Percentiles rank a stretch among this genome's conserved stretches.
Conservation (phyloP, 306 rosid species). For the Rubus parviflorus region DNA sequence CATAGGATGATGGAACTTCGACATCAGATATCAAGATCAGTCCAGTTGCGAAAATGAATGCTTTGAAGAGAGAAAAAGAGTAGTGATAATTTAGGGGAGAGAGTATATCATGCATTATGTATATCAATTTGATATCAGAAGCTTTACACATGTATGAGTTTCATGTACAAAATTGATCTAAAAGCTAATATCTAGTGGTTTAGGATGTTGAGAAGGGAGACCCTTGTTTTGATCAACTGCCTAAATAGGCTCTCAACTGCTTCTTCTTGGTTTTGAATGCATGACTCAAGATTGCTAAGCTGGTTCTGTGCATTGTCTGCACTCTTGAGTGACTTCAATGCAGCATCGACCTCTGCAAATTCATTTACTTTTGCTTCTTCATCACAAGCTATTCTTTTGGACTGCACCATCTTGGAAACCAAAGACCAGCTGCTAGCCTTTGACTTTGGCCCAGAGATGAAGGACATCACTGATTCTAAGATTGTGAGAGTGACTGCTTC, state of each 20-base stretch:
- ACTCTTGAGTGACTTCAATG: background rate
- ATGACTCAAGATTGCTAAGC: constrained; percentile 16
- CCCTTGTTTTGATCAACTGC: constrained; percentile 41
- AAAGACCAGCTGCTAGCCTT: constrained; percentile 29
- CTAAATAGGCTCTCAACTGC: constrained; percentile 20
- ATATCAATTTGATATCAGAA: background rate
- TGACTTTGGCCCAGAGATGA: constrained; percentile 26
- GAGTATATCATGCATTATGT: background rate
- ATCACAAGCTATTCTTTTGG: background rate
- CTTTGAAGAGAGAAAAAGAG: background rate
- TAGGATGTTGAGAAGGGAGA: constrained; percentile 39
- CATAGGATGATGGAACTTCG: background rate
- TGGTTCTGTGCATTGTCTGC: constrained; percentile 5
- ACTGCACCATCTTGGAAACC: constrained; percentile 23
- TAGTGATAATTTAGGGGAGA: background rate
- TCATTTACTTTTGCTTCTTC: constrained; percentile 9
- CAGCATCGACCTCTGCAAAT: constrained; percentile 17
- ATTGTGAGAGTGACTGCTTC: constrained; percentile 22
- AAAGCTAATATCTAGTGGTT: constrained; percentile 17
- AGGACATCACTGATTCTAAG: constrained; percentile 35
- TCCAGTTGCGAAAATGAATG: background rate
- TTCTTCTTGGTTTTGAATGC: constrained; percentile 23
- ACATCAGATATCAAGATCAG: background rate
- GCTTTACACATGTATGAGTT: background rate
- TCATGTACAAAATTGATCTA: background rate